Evolutionary conservation across 805 yeast genomes (phyloP), one percentile per base, ranked within the genome.

Genomic region (Candida corydali): DNA sequence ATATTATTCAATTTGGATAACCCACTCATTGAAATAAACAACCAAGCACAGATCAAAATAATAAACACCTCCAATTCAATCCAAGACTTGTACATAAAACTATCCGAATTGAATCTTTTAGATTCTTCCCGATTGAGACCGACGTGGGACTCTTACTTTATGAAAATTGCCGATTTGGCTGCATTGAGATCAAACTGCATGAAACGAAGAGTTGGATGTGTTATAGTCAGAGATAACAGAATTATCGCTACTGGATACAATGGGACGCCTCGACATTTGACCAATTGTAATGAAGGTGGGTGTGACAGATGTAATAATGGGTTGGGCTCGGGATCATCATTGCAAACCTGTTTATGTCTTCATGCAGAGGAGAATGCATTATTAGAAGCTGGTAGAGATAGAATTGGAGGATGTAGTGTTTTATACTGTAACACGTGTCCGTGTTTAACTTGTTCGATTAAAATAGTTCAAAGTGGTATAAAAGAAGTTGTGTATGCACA

Each of bases 281-380:
- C 69, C 17, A 93, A 93, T 51, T 93, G 99, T 61, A 89, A 86
- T 52, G 91, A 87, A 49, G 98, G 98, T 16, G 99, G 99, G 1
- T 93, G 99, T 59, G 61, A 76, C 4, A 67, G 98, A 26, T 93
- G 99, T 57, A 93, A 93, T 51, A 63, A 73, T 17, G 89, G 83
- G 6, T 69, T 69, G 36, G 70, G 73, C 1, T 54, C 69, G 25
- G 95, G 95, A 2, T 69, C 76, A 2, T 78, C 73, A 1, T 63
- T 91, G 26, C 73, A 82, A 3, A 87, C 97, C 0, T 93, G 99
- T 57, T 61, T 93, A 33, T 93, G 99, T 57, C 61, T 93, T 23
- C 99, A 93, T 57, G 98, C 98, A 0, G 99, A 93, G 57, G 99
- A 93, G 50, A 93, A 93, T 57, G 98, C 98, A 0, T 65, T 93